These are phyloP conservation scores for Aspergillus vadensis DNA, from an alignment of 2,329 filamentous ascomycete genomes.

Conservation along the genomic window DNA sequence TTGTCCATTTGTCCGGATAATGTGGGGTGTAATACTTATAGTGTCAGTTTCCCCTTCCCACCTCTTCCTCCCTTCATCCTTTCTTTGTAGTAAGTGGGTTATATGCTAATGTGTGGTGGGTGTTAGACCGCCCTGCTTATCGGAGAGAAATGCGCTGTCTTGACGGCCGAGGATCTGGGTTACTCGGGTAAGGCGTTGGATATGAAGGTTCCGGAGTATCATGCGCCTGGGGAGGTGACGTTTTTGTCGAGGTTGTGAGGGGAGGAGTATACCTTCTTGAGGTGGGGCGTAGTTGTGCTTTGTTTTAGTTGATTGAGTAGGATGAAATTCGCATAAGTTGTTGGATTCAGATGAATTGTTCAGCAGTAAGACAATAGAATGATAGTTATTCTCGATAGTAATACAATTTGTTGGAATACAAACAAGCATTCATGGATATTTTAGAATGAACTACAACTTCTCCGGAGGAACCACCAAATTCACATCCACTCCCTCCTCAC, in stretches of 20 bases:
- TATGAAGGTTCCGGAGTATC: conserved; percentile 71
- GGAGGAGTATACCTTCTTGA: neutral
- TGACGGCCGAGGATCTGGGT: conserved; percentile 72
- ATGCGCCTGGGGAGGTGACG: conserved; percentile 51
- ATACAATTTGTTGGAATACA: neutral
- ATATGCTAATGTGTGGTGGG: conserved; percentile 1
- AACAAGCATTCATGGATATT: too few species aligned
- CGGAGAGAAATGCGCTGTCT: conserved; percentile 71
- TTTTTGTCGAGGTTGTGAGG: conserved; percentile 24
- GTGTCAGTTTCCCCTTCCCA: neutral
- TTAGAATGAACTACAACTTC: conserved; percentile 12
- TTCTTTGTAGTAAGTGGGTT: neutral
- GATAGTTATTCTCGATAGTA: too few species aligned
- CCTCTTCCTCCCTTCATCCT: too few species aligned
- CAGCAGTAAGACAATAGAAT: too few species aligned
- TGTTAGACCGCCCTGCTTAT: conserved; percentile 69
- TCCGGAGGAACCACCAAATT: conserved; percentile 21
- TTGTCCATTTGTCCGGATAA: neutral
- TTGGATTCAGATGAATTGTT: too few species aligned
- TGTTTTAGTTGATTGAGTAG: too few species aligned
- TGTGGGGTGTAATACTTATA: conserved; percentile 5
- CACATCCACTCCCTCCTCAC: conserved; percentile 20
- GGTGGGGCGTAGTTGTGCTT: neutral
- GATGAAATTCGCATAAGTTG: too few species aligned
- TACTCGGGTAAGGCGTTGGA: conserved; percentile 72